Evolutionary conservation across 2,329 filamentous ascomycete genomes (phyloP).

Genomic region (Colletotrichum sp.): DNA sequence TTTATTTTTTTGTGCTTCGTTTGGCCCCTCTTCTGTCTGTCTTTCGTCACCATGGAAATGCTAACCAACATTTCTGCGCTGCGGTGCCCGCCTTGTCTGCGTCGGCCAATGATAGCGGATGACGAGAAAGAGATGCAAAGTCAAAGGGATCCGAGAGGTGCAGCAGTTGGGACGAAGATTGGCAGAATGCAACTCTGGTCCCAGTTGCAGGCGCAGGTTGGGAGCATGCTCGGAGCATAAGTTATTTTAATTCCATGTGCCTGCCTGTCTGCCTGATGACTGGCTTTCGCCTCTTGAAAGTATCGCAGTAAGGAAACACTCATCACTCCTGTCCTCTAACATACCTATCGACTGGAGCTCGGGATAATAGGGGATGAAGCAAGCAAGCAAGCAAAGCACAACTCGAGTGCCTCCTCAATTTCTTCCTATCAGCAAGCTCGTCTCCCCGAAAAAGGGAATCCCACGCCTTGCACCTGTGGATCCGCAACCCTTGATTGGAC

Average conservation of each 20-base stretch:
- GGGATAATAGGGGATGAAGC: not conserved
- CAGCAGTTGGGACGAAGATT: slow-evolving; percentile 4
- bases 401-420: not conserved
- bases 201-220: not conserved
- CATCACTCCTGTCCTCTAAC: no score
- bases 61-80: not conserved
- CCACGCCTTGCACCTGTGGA: slow-evolving; percentile 5
- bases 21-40: not conserved
- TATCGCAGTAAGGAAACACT: not conserved
- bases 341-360: no score
- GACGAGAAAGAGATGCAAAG: not conserved
- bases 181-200: slow-evolving; percentile 6
- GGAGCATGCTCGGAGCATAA: not conserved
- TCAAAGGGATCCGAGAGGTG: not conserved
- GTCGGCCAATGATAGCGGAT: not conserved
- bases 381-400: not conserved
- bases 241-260: not conserved
- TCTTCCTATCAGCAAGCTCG: slow-evolving; percentile 13
- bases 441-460: slow-evolving; percentile 17
- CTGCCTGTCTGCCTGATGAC: not conserved
- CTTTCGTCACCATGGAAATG: not conserved
- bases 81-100: not conserved
- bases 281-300: not conserved
- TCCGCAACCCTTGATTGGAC: not conserved
- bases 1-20: not conserved